Percentiles rank a stretch among this genome's conserved stretches.
These are phyloP conservation scores for Fragilariopsis cylindrus DNA, from an alignment of 108 stramenopile species.

Conservation along the genomic window DNA sequence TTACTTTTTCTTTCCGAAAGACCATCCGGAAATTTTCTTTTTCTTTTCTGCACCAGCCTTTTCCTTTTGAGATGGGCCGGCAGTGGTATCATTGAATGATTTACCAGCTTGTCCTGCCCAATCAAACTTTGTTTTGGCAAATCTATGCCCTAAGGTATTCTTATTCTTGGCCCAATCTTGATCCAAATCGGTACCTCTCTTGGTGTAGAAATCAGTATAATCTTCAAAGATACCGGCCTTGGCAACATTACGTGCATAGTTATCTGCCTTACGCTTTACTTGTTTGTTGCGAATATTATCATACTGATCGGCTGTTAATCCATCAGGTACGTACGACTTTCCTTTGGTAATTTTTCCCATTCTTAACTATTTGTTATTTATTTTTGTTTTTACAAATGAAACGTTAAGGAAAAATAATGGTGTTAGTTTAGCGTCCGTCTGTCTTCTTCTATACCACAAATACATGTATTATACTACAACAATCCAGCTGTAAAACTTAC, in stretches of 20 bases:
- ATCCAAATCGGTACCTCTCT: slow-evolving; percentile 60
- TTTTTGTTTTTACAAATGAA: background rate
- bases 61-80: background rate
- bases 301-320: slow-evolving; percentile 53
- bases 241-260: slow-evolving; percentile 57
- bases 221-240: slow-evolving; percentile 68
- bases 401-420: background rate
- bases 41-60: slow-evolving; percentile 1
- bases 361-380: slow-evolving; percentile 27
- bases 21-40: background rate
- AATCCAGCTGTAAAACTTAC: slow-evolving; percentile 16
- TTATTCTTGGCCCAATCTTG: slow-evolving; percentile 48
- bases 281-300: slow-evolving; percentile 51
- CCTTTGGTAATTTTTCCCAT: slow-evolving; percentile 46
- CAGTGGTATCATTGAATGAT: background rate
- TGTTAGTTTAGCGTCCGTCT: background rate
- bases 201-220: slow-evolving; percentile 61
- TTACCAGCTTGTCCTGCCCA: background rate
- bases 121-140: slow-evolving; percentile 46
- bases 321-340: slow-evolving; percentile 62
- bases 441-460: background rate
- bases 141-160: slow-evolving; percentile 48
- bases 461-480: background rate
- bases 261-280: slow-evolving; percentile 48
- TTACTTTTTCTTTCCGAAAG: background rate